Evolutionary conservation across 2,329 filamentous ascomycete species (phyloP).

Genomic region (Bipolaris cookei): DNA sequence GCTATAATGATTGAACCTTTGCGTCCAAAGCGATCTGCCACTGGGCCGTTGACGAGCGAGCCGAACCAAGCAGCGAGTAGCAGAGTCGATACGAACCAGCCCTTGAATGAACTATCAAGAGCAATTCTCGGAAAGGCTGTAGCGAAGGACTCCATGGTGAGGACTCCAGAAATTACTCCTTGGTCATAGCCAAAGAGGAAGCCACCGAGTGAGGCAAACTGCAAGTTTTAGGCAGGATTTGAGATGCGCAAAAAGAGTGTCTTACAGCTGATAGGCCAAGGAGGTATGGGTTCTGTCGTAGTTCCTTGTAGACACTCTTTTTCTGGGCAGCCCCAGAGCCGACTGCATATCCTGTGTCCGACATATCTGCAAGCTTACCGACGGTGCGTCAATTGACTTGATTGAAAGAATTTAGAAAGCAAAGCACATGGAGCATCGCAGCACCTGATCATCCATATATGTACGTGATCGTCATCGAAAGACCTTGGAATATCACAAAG

Average conservation of each 20-base stretch:
- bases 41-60: conserved; percentile 32
- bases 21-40: conserved; percentile 29
- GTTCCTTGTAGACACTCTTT: conserved; percentile 27
- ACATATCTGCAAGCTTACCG: neutral
- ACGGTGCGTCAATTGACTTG: neutral
- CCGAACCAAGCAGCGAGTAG: conserved; percentile 29
- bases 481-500: conserved; percentile 6
- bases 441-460: neutral
- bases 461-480: conserved; percentile 10
- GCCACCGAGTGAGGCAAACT: conserved; percentile 30
- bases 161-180: conserved; percentile 26
- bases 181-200: conserved; percentile 35
- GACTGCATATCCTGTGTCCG: neutral
- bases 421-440: neutral
- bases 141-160: conserved; percentile 32
- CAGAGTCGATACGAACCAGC: conserved; percentile 32
- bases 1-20: conserved; percentile 31
- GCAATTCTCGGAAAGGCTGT: conserved; percentile 28
- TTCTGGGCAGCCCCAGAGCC: conserved; percentile 14
- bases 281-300: conserved; percentile 30
- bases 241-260: fast-evolving
- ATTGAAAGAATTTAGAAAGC: neutral
- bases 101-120: conserved; percentile 29
- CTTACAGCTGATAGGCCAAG: conserved; percentile 27
- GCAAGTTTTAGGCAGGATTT: neutral